Evolutionary conservation across 495 filamentous ascomycete genomes (phyloP).

Genomic region (Astrothelium subdiscretum): DNA sequence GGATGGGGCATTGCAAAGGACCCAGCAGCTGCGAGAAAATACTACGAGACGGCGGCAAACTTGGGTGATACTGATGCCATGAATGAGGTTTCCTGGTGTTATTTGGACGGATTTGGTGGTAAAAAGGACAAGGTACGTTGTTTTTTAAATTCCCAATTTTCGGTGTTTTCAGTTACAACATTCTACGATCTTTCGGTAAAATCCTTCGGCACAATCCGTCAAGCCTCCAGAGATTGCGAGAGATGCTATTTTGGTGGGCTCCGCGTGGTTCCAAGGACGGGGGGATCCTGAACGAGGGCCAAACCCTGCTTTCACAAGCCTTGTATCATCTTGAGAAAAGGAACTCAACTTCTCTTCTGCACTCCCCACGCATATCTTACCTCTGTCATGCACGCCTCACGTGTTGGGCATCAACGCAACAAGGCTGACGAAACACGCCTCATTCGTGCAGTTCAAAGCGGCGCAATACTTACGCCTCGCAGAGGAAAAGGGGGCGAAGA

Average conservation of each 20-base stretch:
- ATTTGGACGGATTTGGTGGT: slow-evolving; percentile 83
- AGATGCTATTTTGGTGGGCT: background rate
- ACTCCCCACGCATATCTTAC: background rate
- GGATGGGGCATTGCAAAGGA: slow-evolving; percentile 92
- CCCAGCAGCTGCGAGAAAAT: slow-evolving; percentile 76
- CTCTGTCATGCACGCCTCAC: slow-evolving; percentile 16
- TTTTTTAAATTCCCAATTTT: background rate
- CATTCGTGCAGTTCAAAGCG: slow-evolving; percentile 53
- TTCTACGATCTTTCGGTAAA: background rate
- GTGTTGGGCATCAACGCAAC: slow-evolving; percentile 23
- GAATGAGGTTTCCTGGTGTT: slow-evolving; percentile 96
- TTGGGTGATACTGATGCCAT: slow-evolving; percentile 94
- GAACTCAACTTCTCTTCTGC: no score
- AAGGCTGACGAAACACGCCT: slow-evolving; percentile 16
- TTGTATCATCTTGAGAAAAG: no score
- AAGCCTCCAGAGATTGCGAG: background rate
- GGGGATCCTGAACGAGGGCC: background rate
- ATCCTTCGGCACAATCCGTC: no score
- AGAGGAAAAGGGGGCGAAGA: slow-evolving; percentile 79
- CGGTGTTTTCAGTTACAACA: background rate
- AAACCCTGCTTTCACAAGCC: background rate
- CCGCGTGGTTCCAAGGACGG: background rate
- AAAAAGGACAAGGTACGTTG: slow-evolving; percentile 91
- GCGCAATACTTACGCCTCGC: slow-evolving; percentile 91
- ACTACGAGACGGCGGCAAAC: slow-evolving; percentile 95